Evolutionary conservation across 2,329 filamentous ascomycete species (phyloP).

Genomic region (Fusarium sp.): DNA sequence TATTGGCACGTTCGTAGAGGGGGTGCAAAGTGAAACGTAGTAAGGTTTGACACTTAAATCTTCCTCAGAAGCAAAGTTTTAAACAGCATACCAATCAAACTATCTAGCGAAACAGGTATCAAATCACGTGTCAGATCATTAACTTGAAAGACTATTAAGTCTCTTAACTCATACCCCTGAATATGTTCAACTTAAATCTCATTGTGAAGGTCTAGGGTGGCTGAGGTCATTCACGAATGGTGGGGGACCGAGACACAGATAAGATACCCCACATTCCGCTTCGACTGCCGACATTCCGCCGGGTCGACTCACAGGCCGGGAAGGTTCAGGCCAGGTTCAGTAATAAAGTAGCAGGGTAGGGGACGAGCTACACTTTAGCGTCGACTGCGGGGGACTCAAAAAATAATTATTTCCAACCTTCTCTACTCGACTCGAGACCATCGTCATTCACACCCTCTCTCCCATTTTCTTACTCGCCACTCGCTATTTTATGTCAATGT

Average conservation of each 20-base stretch:
- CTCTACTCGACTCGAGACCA: constrained; percentile 16
- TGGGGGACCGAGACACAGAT: constrained; percentile 35
- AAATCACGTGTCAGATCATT: no score
- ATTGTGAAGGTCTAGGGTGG: constrained; percentile 25
- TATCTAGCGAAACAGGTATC: no score
- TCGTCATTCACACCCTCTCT: constrained; percentile 16
- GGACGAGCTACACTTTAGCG: constrained; percentile 40
- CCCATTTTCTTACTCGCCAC: constrained; percentile 1
- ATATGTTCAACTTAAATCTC: not conserved
- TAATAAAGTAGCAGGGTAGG: constrained; percentile 36
- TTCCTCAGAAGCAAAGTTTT: no score
- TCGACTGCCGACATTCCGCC: constrained; percentile 14
- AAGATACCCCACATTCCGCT: constrained; percentile 41
- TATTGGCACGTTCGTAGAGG: no score
- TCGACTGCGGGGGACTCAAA: constrained; percentile 40
- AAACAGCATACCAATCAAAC: no score
- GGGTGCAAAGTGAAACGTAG: no score
- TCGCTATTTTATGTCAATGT: constrained; percentile 44
- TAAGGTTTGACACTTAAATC: no score
- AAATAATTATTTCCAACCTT: constrained; percentile 46
- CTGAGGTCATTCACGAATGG: not conserved
- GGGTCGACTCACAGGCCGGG: constrained; percentile 1
- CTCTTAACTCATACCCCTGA: no score
- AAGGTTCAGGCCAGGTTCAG: constrained; percentile 4
- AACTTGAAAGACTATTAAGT: no score